A percentile compares a stretch with the other conserved stretches of the same genome.
Conservation (phyloP, 2,329 filamentous ascomycete species). For the Pseudocercospora eumusae region DNA sequence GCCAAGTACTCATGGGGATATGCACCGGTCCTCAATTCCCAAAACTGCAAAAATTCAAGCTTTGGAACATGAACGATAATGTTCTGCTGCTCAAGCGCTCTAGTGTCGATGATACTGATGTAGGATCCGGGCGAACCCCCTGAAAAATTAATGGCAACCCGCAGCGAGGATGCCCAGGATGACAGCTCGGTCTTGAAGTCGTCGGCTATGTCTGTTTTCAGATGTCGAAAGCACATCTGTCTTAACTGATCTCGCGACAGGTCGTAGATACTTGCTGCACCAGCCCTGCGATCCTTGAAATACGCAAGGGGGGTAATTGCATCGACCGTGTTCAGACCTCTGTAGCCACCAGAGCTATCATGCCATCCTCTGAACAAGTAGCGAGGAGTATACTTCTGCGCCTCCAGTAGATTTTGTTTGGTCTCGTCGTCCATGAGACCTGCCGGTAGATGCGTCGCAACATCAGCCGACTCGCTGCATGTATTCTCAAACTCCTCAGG, state of each 20-base stretch:
- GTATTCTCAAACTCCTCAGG: not conserved
- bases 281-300: not conserved
- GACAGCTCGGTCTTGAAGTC: conserved; percentile 7
- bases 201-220: not conserved
- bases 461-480: not conserved
- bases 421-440: not conserved
- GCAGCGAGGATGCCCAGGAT: conserved; percentile 13
- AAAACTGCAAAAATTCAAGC: not conserved
- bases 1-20: conserved; percentile 13
- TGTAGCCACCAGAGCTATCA: conserved; percentile 1
- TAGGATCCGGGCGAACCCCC: not conserved
- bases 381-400: conserved; percentile 12
- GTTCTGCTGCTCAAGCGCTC: not conserved
- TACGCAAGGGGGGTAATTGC: conserved; percentile 14
- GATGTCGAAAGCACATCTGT: not conserved
- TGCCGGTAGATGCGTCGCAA: not conserved
- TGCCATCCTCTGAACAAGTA: conserved; percentile 16
- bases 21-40: not conserved
- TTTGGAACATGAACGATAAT: conserved; percentile 9
- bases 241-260: not conserved
- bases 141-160: not conserved
- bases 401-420: conserved; percentile 10
- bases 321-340: conserved; percentile 4
- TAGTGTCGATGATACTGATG: conserved; percentile 19
- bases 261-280: not conserved